Evolutionary conservation across 2,329 filamentous ascomycete species (phyloP).

Genomic region (Pseudocercospora cruenta): DNA sequence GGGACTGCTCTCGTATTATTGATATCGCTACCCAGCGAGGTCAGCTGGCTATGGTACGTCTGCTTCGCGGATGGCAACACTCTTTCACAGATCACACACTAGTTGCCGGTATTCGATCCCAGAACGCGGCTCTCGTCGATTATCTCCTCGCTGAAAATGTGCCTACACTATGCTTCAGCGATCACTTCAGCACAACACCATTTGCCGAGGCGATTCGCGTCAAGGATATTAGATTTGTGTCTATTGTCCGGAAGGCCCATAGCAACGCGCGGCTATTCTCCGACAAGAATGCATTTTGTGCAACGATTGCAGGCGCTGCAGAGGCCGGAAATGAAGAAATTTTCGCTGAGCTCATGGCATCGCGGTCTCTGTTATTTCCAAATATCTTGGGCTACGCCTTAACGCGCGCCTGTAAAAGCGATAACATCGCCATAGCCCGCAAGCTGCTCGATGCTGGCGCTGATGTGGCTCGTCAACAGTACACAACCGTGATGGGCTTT

Average conservation of each 20-base stretch:
- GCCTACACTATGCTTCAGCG: not conserved
- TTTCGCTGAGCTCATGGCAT: not conserved
- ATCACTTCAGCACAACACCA: not conserved
- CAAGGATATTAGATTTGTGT: not conserved
- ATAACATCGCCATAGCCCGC: not conserved
- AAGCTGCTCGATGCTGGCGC: not conserved
- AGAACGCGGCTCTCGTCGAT: not conserved
- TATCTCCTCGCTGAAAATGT: not conserved
- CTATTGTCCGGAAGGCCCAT: not conserved
- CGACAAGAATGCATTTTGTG: not conserved
- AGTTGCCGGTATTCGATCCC: not conserved
- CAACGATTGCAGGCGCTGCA: not conserved
- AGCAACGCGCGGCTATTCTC: too few relatives aligned
- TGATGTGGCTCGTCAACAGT: not conserved
- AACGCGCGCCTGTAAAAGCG: not conserved
- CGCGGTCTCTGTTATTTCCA: not conserved
- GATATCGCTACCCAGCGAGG: not conserved
- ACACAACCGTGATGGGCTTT: not conserved
- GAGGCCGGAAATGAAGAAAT: not conserved
- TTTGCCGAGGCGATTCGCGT: not conserved
- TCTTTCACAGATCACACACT: not conserved
- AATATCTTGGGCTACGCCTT: not conserved
- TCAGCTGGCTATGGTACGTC: not conserved
- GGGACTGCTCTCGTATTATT: not conserved
- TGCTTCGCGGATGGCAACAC: not conserved